Conservation (phyloP, 1,284 basidiomycete species). For the Apiotrichum akiyoshidainum region DNA sequence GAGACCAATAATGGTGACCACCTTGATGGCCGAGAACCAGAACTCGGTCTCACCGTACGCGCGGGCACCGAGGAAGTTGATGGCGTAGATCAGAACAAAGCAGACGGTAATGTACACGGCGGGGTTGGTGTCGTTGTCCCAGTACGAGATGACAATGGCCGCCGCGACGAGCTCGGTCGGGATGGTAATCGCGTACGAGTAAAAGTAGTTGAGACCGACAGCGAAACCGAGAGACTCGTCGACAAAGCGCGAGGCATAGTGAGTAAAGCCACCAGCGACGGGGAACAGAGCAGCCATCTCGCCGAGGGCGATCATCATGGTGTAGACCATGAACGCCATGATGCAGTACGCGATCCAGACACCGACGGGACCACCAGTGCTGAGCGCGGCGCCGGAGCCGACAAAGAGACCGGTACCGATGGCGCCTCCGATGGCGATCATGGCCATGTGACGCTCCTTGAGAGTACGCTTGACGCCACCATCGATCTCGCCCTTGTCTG, state of each 20-base stretch:
- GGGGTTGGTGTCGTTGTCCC: constrained; percentile 35
- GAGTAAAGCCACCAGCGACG: constrained; percentile 44
- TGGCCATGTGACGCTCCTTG: constrained; percentile 44
- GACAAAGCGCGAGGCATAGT: constrained; percentile 53
- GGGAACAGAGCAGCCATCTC: constrained; percentile 52
- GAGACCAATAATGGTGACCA: constrained; percentile 37
- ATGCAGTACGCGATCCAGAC: constrained; percentile 44
- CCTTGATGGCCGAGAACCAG: constrained; percentile 38
- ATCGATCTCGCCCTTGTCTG: constrained; percentile 13
- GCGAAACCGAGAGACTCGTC: constrained; percentile 54
- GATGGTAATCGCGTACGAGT: constrained; percentile 3
- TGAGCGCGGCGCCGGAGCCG: constrained; percentile 53
- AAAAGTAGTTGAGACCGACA: constrained; percentile 9
- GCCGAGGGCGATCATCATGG: constrained; percentile 48
- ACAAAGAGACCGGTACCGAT: constrained; percentile 50
- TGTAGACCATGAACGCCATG: constrained; percentile 43
- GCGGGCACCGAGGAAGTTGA: constrained; percentile 50
- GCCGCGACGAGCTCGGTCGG: constrained; percentile 26
- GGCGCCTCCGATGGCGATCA: constrained; percentile 55
- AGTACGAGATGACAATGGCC: constrained; percentile 37
- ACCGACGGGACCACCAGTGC: constrained; percentile 53
- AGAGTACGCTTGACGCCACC: constrained; percentile 32
- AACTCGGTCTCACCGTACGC: constrained; percentile 43
- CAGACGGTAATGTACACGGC: constrained; percentile 52
- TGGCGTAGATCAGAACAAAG: constrained; percentile 45